phyloP scores from a whole-genome alignment of 352 stramenopile genomes.

The Phytophthora kernoviae region DNA sequence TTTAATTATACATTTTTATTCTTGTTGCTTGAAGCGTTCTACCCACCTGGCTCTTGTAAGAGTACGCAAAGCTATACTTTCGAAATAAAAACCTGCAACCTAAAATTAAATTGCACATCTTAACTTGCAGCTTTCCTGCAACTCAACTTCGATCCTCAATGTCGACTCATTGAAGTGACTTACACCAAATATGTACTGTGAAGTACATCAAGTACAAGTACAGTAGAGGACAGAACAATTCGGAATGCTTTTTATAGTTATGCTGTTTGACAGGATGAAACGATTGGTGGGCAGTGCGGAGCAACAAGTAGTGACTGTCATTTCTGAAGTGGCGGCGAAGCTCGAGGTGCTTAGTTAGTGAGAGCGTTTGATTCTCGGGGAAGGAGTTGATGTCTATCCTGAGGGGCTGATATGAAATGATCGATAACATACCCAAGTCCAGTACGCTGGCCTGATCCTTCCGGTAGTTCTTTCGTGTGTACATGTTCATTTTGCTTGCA shows the following conservation, averaged over 20 bases:
- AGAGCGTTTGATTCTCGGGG: slow-evolving; percentile 11
- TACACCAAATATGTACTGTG: too few species aligned
- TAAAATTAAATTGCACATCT: too few species aligned
- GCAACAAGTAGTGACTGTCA: not conserved
- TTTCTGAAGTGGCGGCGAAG: slow-evolving; percentile 14
- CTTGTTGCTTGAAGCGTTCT: too few species aligned
- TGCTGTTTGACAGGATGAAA: not conserved
- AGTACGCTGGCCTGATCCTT: slow-evolving; percentile 88
- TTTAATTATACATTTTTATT: too few species aligned
- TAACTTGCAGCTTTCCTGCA: too few species aligned
- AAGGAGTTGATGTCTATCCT: slow-evolving; percentile 87
- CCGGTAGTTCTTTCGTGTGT: slow-evolving; percentile 13
- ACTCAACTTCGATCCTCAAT: too few species aligned
- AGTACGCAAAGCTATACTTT: too few species aligned
- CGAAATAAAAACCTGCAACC: too few species aligned
- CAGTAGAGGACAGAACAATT: not conserved
- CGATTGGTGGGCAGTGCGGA: not conserved
- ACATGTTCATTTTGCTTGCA: slow-evolving; percentile 40
- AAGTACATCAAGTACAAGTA: too few species aligned
- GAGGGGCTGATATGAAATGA: slow-evolving; percentile 83
- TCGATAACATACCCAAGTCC: slow-evolving; percentile 83
- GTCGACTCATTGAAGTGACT: too few species aligned
- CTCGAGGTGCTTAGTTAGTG: not conserved
- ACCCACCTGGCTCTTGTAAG: too few species aligned
- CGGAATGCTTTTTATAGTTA: too few species aligned